These are phyloP conservation scores for Mixia osmundae DNA, from an alignment of 1,284 basidiomycete species.

Conservation along the genomic window DNA sequence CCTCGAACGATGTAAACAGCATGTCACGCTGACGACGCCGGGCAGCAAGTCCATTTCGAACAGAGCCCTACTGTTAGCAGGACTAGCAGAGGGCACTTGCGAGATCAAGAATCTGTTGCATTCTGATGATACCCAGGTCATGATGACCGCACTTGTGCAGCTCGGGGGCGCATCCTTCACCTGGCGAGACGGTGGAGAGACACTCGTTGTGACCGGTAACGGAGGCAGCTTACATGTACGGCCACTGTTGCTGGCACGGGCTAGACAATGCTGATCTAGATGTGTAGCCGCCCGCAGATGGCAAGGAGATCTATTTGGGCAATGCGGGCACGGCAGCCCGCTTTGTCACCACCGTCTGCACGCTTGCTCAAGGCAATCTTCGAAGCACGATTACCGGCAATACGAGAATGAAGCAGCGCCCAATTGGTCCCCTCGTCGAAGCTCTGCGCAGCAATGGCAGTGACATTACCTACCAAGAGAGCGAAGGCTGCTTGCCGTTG, in stretches of 20 bases:
- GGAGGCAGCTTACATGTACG: conserved; percentile 40
- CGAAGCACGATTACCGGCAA: conserved; percentile 81
- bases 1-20: conserved; percentile 24
- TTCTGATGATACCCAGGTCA: conserved; percentile 95
- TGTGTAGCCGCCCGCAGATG: conserved; percentile 36
- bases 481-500: conserved; percentile 67
- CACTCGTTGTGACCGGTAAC: conserved; percentile 74
- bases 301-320: conserved; percentile 79
- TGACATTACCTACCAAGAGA: conserved; percentile 51
- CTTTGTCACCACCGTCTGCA: conserved; percentile 89
- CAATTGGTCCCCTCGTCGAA: conserved; percentile 81
- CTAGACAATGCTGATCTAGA: not conserved
- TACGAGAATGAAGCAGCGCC: conserved; percentile 91
- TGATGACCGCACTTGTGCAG: conserved; percentile 82
- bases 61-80: conserved; percentile 77
- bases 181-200: conserved; percentile 87
- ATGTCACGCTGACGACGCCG: conserved; percentile 69
- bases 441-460: conserved; percentile 66
- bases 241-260: not conserved
- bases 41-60: conserved; percentile 96
- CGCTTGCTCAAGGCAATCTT: conserved; percentile 33
- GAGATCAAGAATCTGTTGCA: conserved; percentile 73
- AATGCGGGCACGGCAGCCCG: conserved; percentile 96
- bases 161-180: conserved; percentile 71
- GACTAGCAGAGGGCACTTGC: conserved; percentile 70